A percentile compares a stretch with the other conserved stretches of the same genome.
Conservation (phyloP, 2,329 filamentous ascomycete species). For the Xylariaceae sp. region DNA sequence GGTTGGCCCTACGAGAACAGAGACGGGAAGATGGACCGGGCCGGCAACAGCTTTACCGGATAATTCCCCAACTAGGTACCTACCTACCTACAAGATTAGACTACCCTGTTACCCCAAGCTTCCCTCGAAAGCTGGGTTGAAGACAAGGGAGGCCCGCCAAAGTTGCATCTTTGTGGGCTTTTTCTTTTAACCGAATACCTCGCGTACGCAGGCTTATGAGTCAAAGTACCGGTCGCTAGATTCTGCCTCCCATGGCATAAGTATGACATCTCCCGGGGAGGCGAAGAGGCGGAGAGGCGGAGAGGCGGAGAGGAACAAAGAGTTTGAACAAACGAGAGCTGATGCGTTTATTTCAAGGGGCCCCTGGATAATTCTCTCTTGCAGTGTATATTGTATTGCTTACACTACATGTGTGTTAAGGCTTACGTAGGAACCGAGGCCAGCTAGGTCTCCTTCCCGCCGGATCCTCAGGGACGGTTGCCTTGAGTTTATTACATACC, state of each 20-base stretch:
- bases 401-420: no score
- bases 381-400: no score
- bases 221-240: neutral
- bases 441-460: no score
- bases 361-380: no score
- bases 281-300: neutral
- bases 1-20: neutral
- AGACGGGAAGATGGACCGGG: neutral
- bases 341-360: no score
- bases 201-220: no score
- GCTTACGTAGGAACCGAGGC: no score
- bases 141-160: no score
- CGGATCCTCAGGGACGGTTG: no score
- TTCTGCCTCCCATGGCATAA: neutral
- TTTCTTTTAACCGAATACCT: neutral
- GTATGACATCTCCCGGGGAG: neutral
- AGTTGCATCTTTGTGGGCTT: neutral
- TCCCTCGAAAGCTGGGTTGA: no score
- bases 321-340: no score
- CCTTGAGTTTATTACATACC: no score
- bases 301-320: neutral
- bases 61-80: neutral
- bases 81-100: neutral
- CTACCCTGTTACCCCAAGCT: neutral
- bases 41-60: neutral